Evolutionary conservation across 768 basidiomycete species (phyloP), one percentile per base, ranked within the genome.

Genomic region (Kondoa malvinella): DNA sequence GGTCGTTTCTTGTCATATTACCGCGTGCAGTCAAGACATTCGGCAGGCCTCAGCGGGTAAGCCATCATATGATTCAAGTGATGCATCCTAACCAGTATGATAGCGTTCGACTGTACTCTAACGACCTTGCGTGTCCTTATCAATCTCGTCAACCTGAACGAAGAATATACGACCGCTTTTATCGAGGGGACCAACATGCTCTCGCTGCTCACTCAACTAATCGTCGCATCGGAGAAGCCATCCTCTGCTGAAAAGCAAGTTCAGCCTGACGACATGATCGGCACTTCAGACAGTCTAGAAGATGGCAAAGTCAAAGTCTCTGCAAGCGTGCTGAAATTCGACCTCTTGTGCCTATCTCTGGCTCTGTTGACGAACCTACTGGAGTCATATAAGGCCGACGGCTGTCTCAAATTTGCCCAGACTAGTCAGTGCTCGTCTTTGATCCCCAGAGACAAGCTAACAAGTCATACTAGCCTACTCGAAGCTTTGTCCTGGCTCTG

Each of bases 21-120:
- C 30, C 4, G 61, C 61, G 3, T 63, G 61, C 30, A 29, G 61
- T 8, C 3, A 17, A 27, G 61, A 63, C n/a, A 33, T 63, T 8
- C 32, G 31, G 3, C 26, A 31, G 21, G 61, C 61, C n/a, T 63
- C 61, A 8, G 12, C 61, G 31, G 61, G 61, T 63, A 27, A 63
- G 61, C n/a, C 27, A 29, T 60, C n/a, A 25, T 31, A 60, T 8
- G 8, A 60, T 63, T 63, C 61, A 63, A 63, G 27, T 63, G 61
- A 25, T 56, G 14, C 50, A 25, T 56, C 50, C 25, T 25, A 56
- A 59, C 58, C 25, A 12, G 27, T 17, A 32, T 8, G 29, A 17
- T n/a, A 63, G 61, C 61, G 8, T 31, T 63, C 29, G 61, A 63
- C 61, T 27, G 61, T 8, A 27, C 31, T 16, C 27, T 63, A 17